These are phyloP conservation scores for Tephrocybe sp. DNA, from an alignment of 768 basidiomycete genomes.

Conservation along the genomic window DNA sequence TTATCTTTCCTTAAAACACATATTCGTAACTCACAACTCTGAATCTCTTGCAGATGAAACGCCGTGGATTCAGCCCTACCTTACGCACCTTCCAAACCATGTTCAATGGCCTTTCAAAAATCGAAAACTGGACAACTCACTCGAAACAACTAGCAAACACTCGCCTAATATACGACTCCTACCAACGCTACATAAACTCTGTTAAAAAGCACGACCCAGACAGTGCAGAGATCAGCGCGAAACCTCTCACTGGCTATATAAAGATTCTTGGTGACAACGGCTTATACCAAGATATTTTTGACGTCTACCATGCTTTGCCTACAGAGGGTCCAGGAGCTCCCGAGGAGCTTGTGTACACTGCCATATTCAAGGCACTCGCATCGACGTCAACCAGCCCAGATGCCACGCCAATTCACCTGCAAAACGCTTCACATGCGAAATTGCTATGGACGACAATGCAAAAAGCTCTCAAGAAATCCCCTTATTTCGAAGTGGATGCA, in stretches of 20 bases:
- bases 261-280: conserved; percentile 61
- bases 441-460: conserved; percentile 68
- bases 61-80: conserved; percentile 72
- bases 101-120: conserved; percentile 58
- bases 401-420: conserved; percentile 21
- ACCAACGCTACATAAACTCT: conserved; percentile 46
- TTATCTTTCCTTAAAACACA: background rate
- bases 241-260: conserved; percentile 61
- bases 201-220: conserved; percentile 46
- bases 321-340: conserved; percentile 62
- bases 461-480: conserved; percentile 44
- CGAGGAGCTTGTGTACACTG: conserved; percentile 58
- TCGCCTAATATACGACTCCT: conserved; percentile 58
- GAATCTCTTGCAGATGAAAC: conserved; percentile 66
- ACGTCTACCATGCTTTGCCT: conserved; percentile 70
- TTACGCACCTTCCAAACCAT: conserved; percentile 67
- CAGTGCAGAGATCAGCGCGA: conserved; percentile 45
- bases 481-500: conserved; percentile 51
- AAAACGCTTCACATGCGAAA: conserved; percentile 64
- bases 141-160: conserved; percentile 62
- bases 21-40: background rate
- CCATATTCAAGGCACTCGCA: conserved; percentile 56
- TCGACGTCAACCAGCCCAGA: conserved; percentile 25
- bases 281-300: conserved; percentile 65
- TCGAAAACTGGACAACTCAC: conserved; percentile 58